A percentile compares a stretch with the other conserved stretches of the same genome.
These are phyloP conservation scores for Euphorbia lathyris DNA, from an alignment of 345 rosid species.

Conservation along the genomic window DNA sequence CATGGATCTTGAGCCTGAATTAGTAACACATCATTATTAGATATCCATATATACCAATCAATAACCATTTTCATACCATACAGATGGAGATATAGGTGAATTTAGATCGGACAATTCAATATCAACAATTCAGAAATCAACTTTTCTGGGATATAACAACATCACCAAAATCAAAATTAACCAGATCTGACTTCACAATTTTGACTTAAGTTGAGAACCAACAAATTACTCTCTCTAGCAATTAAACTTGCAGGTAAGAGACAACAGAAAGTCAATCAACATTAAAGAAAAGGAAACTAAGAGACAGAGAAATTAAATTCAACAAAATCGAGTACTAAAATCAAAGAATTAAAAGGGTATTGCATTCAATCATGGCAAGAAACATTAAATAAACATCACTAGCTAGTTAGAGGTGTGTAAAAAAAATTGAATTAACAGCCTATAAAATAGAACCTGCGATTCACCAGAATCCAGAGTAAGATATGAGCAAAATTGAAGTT, in stretches of 20 bases:
- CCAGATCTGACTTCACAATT: background rate
- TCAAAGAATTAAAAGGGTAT: background rate
- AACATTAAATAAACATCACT: background rate
- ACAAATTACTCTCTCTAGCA: no score
- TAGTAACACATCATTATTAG: background rate
- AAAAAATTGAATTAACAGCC: background rate
- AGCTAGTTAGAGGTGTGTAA: no score
- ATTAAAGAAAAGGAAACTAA: background rate
- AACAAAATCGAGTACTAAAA: background rate
- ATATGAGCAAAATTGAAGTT: background rate
- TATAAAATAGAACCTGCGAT: background rate
- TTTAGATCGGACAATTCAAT: background rate
- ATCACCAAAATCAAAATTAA: background rate
- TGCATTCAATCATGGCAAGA: background rate
- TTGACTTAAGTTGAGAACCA: background rate
- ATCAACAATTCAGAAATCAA: background rate
- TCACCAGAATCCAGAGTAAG: background rate
- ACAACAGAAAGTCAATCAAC: background rate
- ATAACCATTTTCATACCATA: background rate
- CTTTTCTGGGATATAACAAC: background rate
- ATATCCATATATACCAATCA: background rate
- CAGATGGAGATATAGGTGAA: background rate
- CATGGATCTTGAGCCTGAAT: constrained; percentile 31
- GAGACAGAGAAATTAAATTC: background rate
- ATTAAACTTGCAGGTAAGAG: background rate